Evolutionary conservation across 345 rosid genomes (phyloP).

Genomic region (Eucalyptus viminalis): DNA sequence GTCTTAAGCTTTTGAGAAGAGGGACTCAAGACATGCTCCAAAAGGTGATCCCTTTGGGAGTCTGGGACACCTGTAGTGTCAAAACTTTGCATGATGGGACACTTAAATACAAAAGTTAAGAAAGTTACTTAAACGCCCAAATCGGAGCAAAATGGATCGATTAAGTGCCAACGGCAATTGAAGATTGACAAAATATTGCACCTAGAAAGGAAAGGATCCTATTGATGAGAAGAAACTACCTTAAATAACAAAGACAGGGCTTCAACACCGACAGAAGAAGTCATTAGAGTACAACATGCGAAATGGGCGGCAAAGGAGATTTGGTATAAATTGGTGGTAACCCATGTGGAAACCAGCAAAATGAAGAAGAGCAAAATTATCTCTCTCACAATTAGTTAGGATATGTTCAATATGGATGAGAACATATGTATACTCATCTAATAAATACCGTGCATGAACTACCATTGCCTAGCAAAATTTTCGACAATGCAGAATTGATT

Average conservation of each 20-base stretch:
- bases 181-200: not conserved
- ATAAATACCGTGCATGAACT: too few species aligned
- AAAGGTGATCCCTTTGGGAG: too few species aligned
- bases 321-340: not conserved
- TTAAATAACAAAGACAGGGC: not conserved
- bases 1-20: too few species aligned
- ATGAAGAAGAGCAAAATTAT: not conserved
- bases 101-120: too few species aligned
- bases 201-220: not conserved
- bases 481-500: too few species aligned
- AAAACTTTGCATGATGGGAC: accelerated
- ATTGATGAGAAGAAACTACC: not conserved
- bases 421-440: not conserved
- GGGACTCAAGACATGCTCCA: too few species aligned
- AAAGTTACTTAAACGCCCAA: too few species aligned
- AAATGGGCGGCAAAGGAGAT: not conserved
- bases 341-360: not conserved
- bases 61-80: accelerated
- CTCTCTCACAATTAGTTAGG: not conserved
- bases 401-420: too few species aligned
- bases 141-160: too few species aligned
- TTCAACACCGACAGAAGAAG: not conserved
- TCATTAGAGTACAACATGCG: too few species aligned
- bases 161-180: too few species aligned
- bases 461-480: too few species aligned